Conservation (phyloP, 768 basidiomycete genomes). For the Termitomyces bulborhizus region DNA sequence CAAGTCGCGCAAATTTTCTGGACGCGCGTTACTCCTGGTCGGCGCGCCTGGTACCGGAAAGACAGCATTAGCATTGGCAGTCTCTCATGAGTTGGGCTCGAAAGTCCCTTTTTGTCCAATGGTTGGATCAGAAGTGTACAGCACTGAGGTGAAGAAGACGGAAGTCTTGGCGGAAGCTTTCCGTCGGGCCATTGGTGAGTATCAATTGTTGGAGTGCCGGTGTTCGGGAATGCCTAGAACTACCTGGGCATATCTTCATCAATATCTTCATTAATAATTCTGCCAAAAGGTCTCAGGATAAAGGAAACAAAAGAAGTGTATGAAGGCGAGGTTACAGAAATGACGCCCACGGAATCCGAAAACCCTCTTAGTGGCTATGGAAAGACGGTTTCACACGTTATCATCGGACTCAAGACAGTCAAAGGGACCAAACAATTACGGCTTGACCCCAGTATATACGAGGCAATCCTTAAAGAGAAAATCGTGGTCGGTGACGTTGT, state of each 20-base stretch:
- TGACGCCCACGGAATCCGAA: constrained; percentile 94
- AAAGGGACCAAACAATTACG: constrained; percentile 92
- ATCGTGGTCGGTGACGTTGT: constrained; percentile 96
- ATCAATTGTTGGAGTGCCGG: neutral
- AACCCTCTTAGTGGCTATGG: constrained; percentile 97
- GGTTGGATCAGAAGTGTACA: constrained; percentile 97
- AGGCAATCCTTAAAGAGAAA: constrained; percentile 95
- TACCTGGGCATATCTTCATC: neutral
- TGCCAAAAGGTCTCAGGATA: constrained; percentile 78
- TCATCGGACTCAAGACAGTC: constrained; percentile 92
- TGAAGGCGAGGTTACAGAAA: constrained; percentile 96
- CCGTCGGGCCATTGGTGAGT: constrained; percentile 89
- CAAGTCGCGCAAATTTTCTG: constrained; percentile 89
- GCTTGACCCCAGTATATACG: constrained; percentile 92
- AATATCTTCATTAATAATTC: neutral
- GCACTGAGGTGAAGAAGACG: constrained; percentile 97
- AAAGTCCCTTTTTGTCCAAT: constrained; percentile 99
- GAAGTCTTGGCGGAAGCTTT: constrained; percentile 95
- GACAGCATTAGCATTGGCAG: constrained; percentile 92
- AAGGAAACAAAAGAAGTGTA: constrained; percentile 99
- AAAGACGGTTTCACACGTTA: constrained; percentile 97
- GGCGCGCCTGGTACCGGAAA: constrained; percentile 98
- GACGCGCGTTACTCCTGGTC: constrained; percentile 85
- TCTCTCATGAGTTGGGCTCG: constrained; percentile 88
- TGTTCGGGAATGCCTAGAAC: neutral